phyloP scores from a whole-genome alignment of 148 eudicot genomes.

The Fagopyrum tataricum region DNA sequence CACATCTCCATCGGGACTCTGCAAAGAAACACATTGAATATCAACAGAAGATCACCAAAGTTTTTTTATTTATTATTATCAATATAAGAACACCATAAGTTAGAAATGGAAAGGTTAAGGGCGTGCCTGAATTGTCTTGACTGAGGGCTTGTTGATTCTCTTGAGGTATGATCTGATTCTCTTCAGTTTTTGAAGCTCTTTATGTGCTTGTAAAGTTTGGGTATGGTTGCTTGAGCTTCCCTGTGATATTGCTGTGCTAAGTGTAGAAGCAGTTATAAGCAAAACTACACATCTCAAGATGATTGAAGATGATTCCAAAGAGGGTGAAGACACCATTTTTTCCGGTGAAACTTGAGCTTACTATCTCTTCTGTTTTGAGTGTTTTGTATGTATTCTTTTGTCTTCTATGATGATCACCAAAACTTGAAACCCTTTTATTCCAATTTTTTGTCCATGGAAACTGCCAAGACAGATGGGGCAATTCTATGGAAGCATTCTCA shows the following conservation, averaged over 20 bases:
- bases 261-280: conserved; percentile 29
- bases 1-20: conserved; percentile 98
- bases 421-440: conserved; percentile 33
- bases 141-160: conserved; percentile 80
- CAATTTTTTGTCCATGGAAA: conserved; percentile 51
- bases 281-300: conserved; percentile 39
- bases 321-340: conserved; percentile 32
- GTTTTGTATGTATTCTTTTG: conserved; percentile 19
- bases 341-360: conserved; percentile 14
- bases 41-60: not conserved
- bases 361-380: conserved; percentile 9
- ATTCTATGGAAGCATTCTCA: conserved; percentile 22
- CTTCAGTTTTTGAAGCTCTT: conserved; percentile 48
- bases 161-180: conserved; percentile 54
- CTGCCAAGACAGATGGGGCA: conserved; percentile 13
- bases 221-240: conserved; percentile 24
- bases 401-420: conserved; percentile 35
- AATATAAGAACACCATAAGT: not conserved
- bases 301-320: conserved; percentile 28
- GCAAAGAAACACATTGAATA: conserved; percentile 15
- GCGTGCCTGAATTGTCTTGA: conserved; percentile 77
- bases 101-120: conserved; percentile 1
- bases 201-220: conserved; percentile 50
- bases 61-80: no score
- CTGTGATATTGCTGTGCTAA: conserved; percentile 23